Percentiles rank a stretch among this genome's conserved stretches.
phyloP scores from a whole-genome alignment of 306 rosid genomes.

The Cucumis sativus region DNA sequence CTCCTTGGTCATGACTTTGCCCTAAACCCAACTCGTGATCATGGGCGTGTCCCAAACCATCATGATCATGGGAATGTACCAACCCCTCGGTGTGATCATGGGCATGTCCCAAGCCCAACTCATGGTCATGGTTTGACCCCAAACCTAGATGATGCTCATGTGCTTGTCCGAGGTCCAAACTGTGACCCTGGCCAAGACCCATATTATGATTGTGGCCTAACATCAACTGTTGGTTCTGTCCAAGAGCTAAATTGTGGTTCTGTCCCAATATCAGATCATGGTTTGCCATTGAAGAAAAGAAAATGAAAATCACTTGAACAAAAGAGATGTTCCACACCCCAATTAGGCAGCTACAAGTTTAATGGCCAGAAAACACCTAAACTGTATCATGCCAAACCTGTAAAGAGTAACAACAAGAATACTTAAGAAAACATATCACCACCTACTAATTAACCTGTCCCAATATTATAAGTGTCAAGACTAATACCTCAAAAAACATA shows the following conservation, averaged over 20 bases:
- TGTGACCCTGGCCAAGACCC: constrained; percentile 46
- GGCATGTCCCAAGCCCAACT: constrained; percentile 26
- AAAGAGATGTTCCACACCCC: constrained; percentile 14
- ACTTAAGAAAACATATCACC: not conserved
- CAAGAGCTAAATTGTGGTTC: constrained; percentile 44
- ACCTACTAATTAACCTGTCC: not conserved
- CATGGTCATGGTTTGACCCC: constrained; percentile 43
- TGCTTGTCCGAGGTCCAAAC: constrained; percentile 41
- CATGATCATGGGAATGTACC: constrained; percentile 25
- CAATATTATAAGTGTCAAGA: not conserved
- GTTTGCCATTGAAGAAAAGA: constrained; percentile 41
- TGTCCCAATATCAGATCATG: constrained; percentile 68
- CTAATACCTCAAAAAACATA: not conserved
- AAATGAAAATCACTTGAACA: constrained; percentile 6
- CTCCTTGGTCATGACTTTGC: constrained; percentile 47
- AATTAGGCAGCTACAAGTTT: constrained; percentile 9
- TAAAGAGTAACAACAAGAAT: not conserved
- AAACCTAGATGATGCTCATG: constrained; percentile 39
- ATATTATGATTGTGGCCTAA: constrained; percentile 46
- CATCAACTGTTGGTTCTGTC: constrained; percentile 59
- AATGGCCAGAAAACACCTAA: not conserved
- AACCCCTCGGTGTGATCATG: constrained; percentile 33
- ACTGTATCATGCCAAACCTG: constrained; percentile 5
- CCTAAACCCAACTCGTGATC: constrained; percentile 48
- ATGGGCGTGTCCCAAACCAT: constrained; percentile 28